These are phyloP conservation scores for Penicillium sp. DNA, from an alignment of 2,329 filamentous ascomycete species.

Conservation along the genomic window DNA sequence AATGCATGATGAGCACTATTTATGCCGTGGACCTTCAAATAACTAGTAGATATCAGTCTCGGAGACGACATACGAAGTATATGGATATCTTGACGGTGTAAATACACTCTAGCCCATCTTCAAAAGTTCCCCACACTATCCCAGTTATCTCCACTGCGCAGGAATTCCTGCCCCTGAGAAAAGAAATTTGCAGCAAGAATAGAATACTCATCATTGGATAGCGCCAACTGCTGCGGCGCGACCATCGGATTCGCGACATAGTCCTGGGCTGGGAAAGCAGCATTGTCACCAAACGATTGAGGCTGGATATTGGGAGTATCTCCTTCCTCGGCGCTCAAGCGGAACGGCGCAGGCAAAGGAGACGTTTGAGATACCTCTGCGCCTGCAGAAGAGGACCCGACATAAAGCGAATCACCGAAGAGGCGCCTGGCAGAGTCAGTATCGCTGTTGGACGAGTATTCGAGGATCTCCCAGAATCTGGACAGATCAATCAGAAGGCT, in stretches of 20 bases:
- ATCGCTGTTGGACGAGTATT: slow-evolving; percentile 46
- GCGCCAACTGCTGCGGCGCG: slow-evolving; percentile 25
- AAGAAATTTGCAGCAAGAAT: slow-evolving; percentile 50
- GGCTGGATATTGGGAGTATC: slow-evolving; percentile 13
- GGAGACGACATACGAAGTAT: background rate
- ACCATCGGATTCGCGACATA: slow-evolving; percentile 19
- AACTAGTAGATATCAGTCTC: background rate
- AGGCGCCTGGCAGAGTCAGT: slow-evolving; percentile 35
- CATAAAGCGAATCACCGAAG: slow-evolving; percentile 43
- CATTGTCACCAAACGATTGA: slow-evolving; percentile 22
- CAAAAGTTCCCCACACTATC: slow-evolving; percentile 35
- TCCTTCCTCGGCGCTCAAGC: slow-evolving; percentile 31
- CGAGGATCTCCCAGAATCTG: slow-evolving; percentile 49
- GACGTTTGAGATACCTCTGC: slow-evolving; percentile 44
- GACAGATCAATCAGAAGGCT: slow-evolving; percentile 46
- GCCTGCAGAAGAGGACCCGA: slow-evolving; percentile 24
- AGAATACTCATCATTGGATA: slow-evolving; percentile 43
- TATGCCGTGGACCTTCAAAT: background rate
- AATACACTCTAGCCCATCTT: background rate
- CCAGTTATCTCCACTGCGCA: slow-evolving; percentile 39
- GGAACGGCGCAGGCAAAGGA: slow-evolving; percentile 44
- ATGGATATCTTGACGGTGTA: background rate
- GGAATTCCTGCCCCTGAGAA: slow-evolving; percentile 44
- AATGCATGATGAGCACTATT: background rate
- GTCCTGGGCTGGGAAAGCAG: slow-evolving; percentile 16